These are phyloP conservation scores for Pseudovirgaria hyperparasitica DNA, from an alignment of 2,329 filamentous ascomycete species.

Conservation along the genomic window DNA sequence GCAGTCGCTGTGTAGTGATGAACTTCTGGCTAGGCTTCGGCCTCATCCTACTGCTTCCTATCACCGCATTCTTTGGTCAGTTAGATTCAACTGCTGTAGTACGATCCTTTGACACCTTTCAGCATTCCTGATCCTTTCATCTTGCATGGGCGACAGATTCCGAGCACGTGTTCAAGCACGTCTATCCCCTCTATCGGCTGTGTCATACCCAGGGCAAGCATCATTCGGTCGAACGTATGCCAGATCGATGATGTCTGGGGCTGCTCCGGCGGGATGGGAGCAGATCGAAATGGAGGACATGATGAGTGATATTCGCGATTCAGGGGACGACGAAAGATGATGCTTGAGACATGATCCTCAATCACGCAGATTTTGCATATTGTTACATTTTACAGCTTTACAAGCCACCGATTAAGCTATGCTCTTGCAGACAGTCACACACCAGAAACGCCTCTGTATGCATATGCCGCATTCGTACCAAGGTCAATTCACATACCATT, in stretches of 20 bases:
- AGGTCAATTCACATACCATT: too few relatives aligned
- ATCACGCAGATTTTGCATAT: conserved; percentile 9
- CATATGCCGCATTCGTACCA: too few relatives aligned
- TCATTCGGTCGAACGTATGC: conserved; percentile 45
- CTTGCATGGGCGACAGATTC: conserved; percentile 41
- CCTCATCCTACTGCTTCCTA: too few relatives aligned
- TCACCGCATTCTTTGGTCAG: too few relatives aligned
- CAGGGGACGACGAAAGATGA: conserved; percentile 16
- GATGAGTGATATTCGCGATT: conserved; percentile 29
- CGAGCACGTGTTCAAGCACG: conserved; percentile 30
- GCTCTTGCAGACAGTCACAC: too few relatives aligned
- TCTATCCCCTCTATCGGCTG: too few relatives aligned
- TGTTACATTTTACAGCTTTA: too few relatives aligned
- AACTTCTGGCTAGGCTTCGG: too few relatives aligned
- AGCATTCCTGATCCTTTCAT: conserved; percentile 42
- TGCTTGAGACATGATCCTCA: conserved; percentile 21
- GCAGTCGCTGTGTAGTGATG: too few relatives aligned
- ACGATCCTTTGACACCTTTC: not conserved
- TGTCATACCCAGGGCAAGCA: conserved; percentile 27
- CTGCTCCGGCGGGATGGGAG: conserved; percentile 42
- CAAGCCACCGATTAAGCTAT: too few relatives aligned
- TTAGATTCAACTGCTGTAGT: too few relatives aligned
- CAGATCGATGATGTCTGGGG: conserved; percentile 40
- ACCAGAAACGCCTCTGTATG: too few relatives aligned
- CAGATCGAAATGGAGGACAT: conserved; percentile 52